Evolutionary conservation across 2,329 filamentous ascomycete species (phyloP), one percentile per base, ranked within the genome.

Genomic region (Nigrospora oryzae): DNA sequence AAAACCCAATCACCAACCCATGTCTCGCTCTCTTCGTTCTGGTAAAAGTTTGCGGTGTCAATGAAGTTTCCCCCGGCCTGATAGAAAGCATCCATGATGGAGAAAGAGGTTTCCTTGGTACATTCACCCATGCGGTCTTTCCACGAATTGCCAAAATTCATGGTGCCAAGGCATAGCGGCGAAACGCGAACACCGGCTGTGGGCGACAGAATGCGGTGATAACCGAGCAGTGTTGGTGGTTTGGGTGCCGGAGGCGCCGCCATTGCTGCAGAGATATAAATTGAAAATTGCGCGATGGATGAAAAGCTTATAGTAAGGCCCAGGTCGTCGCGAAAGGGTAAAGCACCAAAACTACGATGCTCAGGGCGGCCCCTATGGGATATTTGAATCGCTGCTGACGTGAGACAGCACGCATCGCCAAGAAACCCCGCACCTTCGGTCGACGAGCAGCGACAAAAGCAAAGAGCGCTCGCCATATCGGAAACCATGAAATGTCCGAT

Each of bases 31-130:
- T 82, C 62, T 42, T 75, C 77, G 47, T 71, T 53, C 53, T 81
- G 74, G 60, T 82, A 83, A 50, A 67, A 69, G 62, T 74, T 77
- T 52, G 75, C 62, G 0, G 79, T 84, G 59, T 86, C 82, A 56
- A 85, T 81, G 59, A 85, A 83, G 63, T 85, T 85, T 12, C 82
- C 81, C 4, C 81, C 81, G 0, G 70, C 64, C 14, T 68, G 66
- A 42, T 65, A 69, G 61, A 71, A 84, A 45, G 68, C 69, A 50
- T 83, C 79, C 2, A 84, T 66, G 4, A 84, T 66, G 40, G 70
- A 66, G 54, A 81, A 81, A 0, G 73, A 63, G 11, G 66, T 56
- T 30, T 75, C 69, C 55, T 82, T 79, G 55, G 66, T 63, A 62
- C 75, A 75, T 42, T 67, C 67, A 12, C 77, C 77, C 65, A 81